Evolutionary conservation across 129 eudicot species (phyloP).

Genomic region (Silybum marianum): DNA sequence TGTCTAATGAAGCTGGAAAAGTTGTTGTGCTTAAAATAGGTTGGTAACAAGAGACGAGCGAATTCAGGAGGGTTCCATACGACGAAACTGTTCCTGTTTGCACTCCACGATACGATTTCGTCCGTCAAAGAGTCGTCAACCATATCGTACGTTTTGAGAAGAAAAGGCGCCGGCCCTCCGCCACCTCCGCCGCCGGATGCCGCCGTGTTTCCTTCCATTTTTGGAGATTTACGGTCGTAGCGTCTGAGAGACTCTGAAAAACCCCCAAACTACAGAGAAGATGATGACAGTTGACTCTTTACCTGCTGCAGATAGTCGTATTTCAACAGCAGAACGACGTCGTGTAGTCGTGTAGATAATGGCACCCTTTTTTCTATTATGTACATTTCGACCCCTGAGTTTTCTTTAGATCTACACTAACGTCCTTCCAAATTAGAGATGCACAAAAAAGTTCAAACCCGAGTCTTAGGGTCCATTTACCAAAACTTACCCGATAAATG

Average conservation of each 20-base stretch:
- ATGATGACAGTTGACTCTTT: constrained; percentile 22
- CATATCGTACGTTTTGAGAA: constrained; percentile 84
- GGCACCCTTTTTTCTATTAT: not conserved
- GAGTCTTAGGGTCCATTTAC: no score
- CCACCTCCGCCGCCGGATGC: constrained; percentile 47
- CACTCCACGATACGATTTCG: constrained; percentile 77
- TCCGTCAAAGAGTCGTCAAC: constrained; percentile 74
- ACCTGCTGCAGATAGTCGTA: constrained; percentile 15
- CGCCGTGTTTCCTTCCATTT: constrained; percentile 52
- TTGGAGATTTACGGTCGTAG: not conserved
- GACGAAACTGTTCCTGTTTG: constrained; percentile 55
- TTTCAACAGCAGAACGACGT: constrained; percentile 22
- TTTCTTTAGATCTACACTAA: not conserved
- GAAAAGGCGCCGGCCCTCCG: constrained; percentile 85
- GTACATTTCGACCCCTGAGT: constrained; percentile 9
- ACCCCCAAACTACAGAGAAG: constrained; percentile 12
- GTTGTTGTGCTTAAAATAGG: constrained; percentile 76
- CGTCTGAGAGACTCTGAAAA: not conserved
- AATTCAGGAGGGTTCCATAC: constrained; percentile 90
- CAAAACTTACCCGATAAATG: no score
- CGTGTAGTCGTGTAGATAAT: not conserved
- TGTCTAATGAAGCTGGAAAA: constrained; percentile 89
- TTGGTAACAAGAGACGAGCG: constrained; percentile 61
- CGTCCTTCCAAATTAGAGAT: not conserved
- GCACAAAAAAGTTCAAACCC: not conserved